Evolutionary conservation across 495 filamentous ascomycete genomes (phyloP), one percentile per base, ranked within the genome.

Genomic region (Hypoxylon perforatum): DNA sequence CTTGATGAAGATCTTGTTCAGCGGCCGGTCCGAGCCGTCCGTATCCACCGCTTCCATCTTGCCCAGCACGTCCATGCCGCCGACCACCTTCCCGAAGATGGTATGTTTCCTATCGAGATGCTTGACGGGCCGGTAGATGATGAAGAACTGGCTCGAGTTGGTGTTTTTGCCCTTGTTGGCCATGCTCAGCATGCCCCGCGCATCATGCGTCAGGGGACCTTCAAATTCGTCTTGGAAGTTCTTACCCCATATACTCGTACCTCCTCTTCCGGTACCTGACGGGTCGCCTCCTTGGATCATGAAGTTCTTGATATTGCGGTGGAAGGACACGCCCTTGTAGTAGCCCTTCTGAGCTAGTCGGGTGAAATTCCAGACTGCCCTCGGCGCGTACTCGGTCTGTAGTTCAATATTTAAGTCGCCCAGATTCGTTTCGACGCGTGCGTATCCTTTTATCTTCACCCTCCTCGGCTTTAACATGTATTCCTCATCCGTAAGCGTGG

Each of bases 221-320:
- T 97, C 93, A 53, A 97, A 89, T 72, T 99, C 96, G 75, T 99
- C 95, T 25, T 89, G 81, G 73, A 99, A 99, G 61, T 90, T 89
- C 76, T 92, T 93, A 44, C 90, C 90, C 95, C 95, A 98, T 57
- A 94, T 84, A 70, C 89, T 92, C 39, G 85, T 80, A 0, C 95
- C 95, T n/a, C 94, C 94, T 36, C 90, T 83, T 8, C 95, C 95
- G 1, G 92, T 96, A 0, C 93, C 94, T 0, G 91, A 91, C 0
- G 95, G 95, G 73, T 99, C 95, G 61, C 95, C 95, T 55, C 96
- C 96, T 73, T 99, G 95, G 58, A 98, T 91, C 95, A 99, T 99
- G 76, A 99, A 99, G 61, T 91, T 92, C 22, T 86, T 85, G 71
- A 99, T 97, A 73, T 93, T 96, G 50, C 95, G 88, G 76, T 99